These are phyloP conservation scores for Talaromyces sp. DNA, from an alignment of 2,329 filamentous ascomycete genomes.

Conservation along the genomic window DNA sequence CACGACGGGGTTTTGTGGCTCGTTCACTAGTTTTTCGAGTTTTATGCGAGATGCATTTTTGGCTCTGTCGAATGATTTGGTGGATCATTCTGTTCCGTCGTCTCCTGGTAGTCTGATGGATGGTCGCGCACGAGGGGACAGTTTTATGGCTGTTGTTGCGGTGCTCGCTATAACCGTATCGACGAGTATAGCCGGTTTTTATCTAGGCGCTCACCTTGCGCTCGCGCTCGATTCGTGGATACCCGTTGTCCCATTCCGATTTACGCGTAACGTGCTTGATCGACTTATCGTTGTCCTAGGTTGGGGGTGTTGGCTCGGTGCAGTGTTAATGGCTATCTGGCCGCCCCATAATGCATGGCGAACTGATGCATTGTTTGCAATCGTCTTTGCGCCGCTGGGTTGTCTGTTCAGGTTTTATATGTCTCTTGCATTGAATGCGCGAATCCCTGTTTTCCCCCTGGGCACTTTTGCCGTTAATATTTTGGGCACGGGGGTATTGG, in stretches of 20 bases:
- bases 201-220: slow-evolving; percentile 70
- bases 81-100: slow-evolving; percentile 45
- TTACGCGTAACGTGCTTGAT: slow-evolving; percentile 38
- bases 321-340: slow-evolving; percentile 64
- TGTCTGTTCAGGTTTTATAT: slow-evolving; percentile 70
- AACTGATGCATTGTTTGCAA: slow-evolving; percentile 65
- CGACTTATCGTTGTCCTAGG: slow-evolving; percentile 50
- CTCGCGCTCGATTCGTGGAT: slow-evolving; percentile 53
- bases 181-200: slow-evolving; percentile 64
- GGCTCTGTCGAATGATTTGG: slow-evolving; percentile 68
- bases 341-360: slow-evolving; percentile 71
- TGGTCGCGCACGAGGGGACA: slow-evolving; percentile 65
- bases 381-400: slow-evolving; percentile 78
- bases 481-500: slow-evolving; percentile 67
- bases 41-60: slow-evolving; percentile 79
- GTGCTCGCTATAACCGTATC: slow-evolving; percentile 68
- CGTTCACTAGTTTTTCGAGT: slow-evolving; percentile 82
- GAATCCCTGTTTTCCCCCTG: slow-evolving; percentile 65
- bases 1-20: slow-evolving; percentile 81
- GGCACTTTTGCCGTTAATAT: slow-evolving; percentile 84
- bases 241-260: slow-evolving; percentile 35
- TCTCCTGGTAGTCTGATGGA: slow-evolving; percentile 9
- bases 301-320: slow-evolving; percentile 71
- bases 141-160: slow-evolving; percentile 73
- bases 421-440: slow-evolving; percentile 65